These are phyloP conservation scores for Filosporella fistucella DNA, from an alignment of 495 filamentous ascomycete species.

Conservation along the genomic window DNA sequence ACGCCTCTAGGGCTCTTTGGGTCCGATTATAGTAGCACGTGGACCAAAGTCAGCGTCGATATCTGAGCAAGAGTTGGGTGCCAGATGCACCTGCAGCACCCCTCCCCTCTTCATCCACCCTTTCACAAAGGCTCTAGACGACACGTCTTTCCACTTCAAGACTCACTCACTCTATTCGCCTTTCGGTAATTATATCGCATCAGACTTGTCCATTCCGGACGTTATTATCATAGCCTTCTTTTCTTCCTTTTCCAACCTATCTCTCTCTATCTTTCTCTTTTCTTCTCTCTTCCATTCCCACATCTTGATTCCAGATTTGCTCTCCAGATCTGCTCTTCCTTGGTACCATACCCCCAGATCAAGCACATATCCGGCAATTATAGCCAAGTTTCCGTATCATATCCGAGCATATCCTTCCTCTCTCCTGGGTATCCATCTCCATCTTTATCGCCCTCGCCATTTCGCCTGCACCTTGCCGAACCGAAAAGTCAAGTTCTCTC, in stretches of 20 bases:
- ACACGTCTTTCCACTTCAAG: not conserved
- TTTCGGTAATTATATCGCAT: not conserved
- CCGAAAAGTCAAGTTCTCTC: not conserved
- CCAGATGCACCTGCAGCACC: not conserved
- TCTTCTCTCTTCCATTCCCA: not conserved
- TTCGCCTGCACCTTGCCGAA: not conserved
- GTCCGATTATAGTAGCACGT: not conserved
- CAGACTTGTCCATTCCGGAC: not conserved
- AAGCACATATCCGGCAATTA: too few species aligned
- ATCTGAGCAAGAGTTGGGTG: not conserved
- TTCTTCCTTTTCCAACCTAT: conserved; percentile 1
- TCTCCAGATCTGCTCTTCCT: not conserved
- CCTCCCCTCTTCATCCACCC: not conserved
- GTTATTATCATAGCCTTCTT: not conserved
- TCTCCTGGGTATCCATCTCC: not conserved
- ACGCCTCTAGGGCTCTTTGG: not conserved
- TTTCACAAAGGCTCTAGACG: not conserved
- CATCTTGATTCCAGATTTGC: not conserved
- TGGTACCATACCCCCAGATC: too few species aligned
- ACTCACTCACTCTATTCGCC: not conserved
- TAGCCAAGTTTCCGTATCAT: too few species aligned
- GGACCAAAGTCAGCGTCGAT: not conserved
- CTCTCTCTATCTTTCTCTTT: not conserved
- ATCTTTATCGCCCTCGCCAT: not conserved
- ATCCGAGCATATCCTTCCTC: not conserved